These are phyloP conservation scores for Angomonas ambiguus DNA, from an alignment of 208 protist species.

Conservation along the genomic window DNA sequence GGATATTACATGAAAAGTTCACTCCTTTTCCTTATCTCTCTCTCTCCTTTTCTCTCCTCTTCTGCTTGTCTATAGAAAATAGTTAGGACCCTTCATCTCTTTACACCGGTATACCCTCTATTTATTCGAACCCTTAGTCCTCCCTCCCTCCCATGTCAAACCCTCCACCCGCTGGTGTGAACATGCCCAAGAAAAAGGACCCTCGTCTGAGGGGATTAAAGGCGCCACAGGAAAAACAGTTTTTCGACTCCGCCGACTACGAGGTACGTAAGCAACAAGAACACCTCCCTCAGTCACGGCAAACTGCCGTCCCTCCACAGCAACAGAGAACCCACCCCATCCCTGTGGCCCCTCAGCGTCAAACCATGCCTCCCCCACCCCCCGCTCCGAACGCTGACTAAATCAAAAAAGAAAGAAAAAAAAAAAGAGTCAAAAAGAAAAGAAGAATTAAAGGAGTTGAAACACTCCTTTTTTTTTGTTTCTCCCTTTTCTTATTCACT, in stretches of 20 bases:
- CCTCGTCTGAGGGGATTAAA: slow-evolving; percentile 75
- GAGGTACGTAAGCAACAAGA: slow-evolving; percentile 77
- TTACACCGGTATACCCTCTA: no score
- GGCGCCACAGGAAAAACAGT: slow-evolving; percentile 63
- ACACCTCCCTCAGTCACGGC: slow-evolving; percentile 6
- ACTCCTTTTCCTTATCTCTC: background rate
- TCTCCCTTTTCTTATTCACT: background rate
- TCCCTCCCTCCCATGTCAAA: background rate
- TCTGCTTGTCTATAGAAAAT: background rate
- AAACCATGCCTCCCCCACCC: slow-evolving; percentile 7
- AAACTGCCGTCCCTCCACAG: slow-evolving; percentile 7
- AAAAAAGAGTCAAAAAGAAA: background rate
- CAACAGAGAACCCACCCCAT: slow-evolving; percentile 7
- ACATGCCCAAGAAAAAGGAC: slow-evolving; percentile 87
- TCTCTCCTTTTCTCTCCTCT: background rate
- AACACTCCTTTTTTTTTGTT: background rate
- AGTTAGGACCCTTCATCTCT: no score
- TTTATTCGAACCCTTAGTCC: background rate
- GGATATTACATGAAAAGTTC: background rate
- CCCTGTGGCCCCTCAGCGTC: slow-evolving; percentile 7
- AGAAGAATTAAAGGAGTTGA: background rate
- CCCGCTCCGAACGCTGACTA: background rate
- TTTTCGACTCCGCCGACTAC: slow-evolving; percentile 88
- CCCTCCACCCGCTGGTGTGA: slow-evolving; percentile 49
- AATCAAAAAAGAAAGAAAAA: background rate